These are phyloP conservation scores for Diaporthe aspalathi DNA, from an alignment of 2,329 filamentous ascomycete species.

Conservation along the genomic window DNA sequence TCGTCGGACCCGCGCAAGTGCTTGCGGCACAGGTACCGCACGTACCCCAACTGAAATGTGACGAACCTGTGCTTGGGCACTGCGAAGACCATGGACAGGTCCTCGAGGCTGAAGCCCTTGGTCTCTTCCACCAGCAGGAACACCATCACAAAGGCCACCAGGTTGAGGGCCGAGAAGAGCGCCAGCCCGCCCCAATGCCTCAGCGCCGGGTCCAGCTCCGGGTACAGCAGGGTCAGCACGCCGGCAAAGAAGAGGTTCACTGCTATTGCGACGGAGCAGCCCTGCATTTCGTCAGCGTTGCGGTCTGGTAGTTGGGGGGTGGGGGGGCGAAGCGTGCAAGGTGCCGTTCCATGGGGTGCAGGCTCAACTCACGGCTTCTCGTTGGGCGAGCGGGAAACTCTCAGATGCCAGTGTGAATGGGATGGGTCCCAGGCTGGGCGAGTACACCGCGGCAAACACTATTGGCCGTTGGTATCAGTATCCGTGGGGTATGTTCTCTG, in stretches of 20 bases:
- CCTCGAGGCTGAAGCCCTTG: constrained; percentile 53
- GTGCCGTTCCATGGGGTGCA: no score
- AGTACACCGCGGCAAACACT: constrained; percentile 57
- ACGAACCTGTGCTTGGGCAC: constrained; percentile 53
- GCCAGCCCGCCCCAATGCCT: constrained; percentile 52
- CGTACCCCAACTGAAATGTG: constrained; percentile 47
- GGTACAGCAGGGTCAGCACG: constrained; percentile 56
- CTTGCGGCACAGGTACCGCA: constrained; percentile 27
- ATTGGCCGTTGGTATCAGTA: background rate
- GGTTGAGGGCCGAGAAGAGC: constrained; percentile 59
- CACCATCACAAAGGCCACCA: constrained; percentile 58
- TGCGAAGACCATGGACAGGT: constrained; percentile 54
- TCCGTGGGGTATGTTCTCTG: background rate
- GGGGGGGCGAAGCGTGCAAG: no score
- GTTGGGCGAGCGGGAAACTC: constrained; percentile 61
- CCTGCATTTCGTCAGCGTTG: constrained; percentile 41
- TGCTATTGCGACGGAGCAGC: constrained; percentile 59
- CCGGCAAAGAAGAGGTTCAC: constrained; percentile 61
- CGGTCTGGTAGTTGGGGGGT: background rate
- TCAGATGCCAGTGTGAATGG: constrained; percentile 63
- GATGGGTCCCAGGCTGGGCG: constrained; percentile 57
- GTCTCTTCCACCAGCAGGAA: constrained; percentile 59
- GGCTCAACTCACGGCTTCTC: constrained; percentile 50
- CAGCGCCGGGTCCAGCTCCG: constrained; percentile 46
- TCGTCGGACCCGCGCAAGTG: constrained; percentile 20